phyloP scores from a whole-genome alignment of 2,329 filamentous ascomycete species.

The Penicillium freii region DNA sequence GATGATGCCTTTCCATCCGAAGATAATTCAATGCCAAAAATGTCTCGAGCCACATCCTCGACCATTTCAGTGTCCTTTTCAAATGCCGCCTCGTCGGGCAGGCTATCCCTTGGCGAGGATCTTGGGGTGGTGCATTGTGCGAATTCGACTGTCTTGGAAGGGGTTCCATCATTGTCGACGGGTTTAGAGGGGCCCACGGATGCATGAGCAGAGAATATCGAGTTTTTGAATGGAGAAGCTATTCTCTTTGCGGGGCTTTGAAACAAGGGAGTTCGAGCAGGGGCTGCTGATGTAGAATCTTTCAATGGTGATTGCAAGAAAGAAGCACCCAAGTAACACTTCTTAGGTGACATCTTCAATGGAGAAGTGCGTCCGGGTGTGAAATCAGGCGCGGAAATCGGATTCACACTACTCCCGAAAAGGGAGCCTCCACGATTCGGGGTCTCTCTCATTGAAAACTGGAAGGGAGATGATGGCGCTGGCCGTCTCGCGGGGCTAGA shows the following conservation, averaged over 20 bases:
- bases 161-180: not conserved
- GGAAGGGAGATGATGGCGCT: conserved; percentile 43
- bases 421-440: conserved; percentile 36
- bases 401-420: conserved; percentile 22
- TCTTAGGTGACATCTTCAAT: conserved; percentile 46
- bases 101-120: not conserved
- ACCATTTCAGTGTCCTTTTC: conserved; percentile 22
- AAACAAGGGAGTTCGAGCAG: conserved; percentile 37
- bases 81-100: conserved; percentile 5
- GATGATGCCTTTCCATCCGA: conserved; percentile 10
- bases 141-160: not conserved
- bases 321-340: conserved; percentile 37
- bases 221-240: conserved; percentile 40
- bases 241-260: conserved; percentile 47
- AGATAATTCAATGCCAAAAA: conserved; percentile 23
- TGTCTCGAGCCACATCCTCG: conserved; percentile 23
- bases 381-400: conserved; percentile 24
- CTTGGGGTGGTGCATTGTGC: not conserved
- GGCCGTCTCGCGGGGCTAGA: conserved; percentile 47
- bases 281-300: conserved; percentile 36
- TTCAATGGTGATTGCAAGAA: conserved; percentile 38
- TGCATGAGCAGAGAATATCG: conserved; percentile 19
- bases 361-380: conserved; percentile 38
- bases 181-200: conserved; percentile 7
- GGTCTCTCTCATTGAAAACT: conserved; percentile 43